Evolutionary conservation across 176 grass and related monocot genomes (phyloP).

Genomic region (Aegilops longissima): DNA sequence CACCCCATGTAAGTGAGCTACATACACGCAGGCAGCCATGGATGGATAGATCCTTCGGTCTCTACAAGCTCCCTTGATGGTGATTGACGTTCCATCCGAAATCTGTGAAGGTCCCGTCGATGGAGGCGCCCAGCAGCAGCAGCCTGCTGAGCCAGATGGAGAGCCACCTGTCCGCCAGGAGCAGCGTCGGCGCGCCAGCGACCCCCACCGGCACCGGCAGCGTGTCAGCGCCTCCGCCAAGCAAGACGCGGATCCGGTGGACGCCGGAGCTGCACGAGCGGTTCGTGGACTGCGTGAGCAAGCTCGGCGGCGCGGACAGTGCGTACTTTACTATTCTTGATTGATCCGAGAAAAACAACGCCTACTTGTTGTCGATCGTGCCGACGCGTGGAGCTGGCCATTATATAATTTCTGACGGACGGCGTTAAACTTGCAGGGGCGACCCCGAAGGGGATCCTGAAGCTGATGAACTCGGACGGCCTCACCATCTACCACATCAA

Average conservation of each 20-base stretch:
- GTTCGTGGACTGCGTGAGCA: slow-evolving; percentile 79
- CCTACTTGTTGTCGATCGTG: no score
- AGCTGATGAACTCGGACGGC: slow-evolving; percentile 78
- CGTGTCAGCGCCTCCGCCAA: slow-evolving; percentile 24
- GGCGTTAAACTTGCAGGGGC: slow-evolving; percentile 27
- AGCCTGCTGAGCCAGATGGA: slow-evolving; percentile 38
- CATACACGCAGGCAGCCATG: no score
- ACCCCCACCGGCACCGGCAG: not conserved
- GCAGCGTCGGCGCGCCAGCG: not conserved
- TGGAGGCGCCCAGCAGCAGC: slow-evolving; percentile 27
- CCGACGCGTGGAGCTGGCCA: no score
- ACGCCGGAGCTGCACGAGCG: slow-evolving; percentile 84
- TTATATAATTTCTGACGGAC: no score
- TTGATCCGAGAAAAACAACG: no score
- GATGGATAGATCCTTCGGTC: no score
- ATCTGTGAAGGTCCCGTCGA: not conserved
- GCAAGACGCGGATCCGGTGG: slow-evolving; percentile 88
- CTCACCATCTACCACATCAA: slow-evolving; percentile 95
- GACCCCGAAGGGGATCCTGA: slow-evolving; percentile 86
- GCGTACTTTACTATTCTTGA: not conserved
- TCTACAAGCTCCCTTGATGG: not conserved
- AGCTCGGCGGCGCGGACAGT: slow-evolving; percentile 88
- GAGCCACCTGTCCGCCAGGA: slow-evolving; percentile 15
- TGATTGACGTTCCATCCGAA: not conserved
- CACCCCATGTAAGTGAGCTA: no score